Evolutionary conservation across 1,284 basidiomycete genomes (phyloP), one percentile per base, ranked within the genome.

Genomic region (Microbotryum lychnidis-dioicae): DNA sequence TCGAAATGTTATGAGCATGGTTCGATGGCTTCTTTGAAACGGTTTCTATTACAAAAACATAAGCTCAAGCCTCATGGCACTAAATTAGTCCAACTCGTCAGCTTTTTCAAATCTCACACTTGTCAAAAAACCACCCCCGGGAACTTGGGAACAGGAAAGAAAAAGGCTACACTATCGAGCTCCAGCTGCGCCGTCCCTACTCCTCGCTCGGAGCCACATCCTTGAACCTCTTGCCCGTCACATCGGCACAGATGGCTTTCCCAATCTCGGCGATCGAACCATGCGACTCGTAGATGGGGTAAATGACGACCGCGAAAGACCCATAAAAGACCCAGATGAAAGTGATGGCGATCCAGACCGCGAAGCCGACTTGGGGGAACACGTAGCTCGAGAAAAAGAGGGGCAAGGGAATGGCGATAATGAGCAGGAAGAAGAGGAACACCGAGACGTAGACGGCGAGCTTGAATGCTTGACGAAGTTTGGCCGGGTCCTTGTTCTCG

Each of bases 371-470:
- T 48, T 82, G 77, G 14, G 83, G 80, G 69, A 83, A 91, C 44
- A 92, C 79, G 37, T 87, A 84, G 49, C 81, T 80, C 0, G 87
- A 83, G 73, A 87, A 87, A 80, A 91, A 91, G 20, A 92, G 79
- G 1, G 90, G 89, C 3, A 93, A 76, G 0, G 90, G 91, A 57
- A 93, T 83, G 23, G 65, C 84, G 57, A 78, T 63, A 58, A 79
- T 68, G 49, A 79, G 69, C 50, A 77, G 68, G 29, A 71, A 25
- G 12, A 72, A 70, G 68, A 91, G 76, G 9, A 75, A 72, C 54
- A 90, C 68, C 0, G 87, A 89, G 2, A 84, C 80, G 79, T 80
- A 83, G 0, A 84, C 82, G 0, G 91, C 89, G 70, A 92, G 85
- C 50, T 77, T 77, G 79, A 87, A 91, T 0, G 89, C 88, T 67